phyloP scores from a whole-genome alignment of 78 protist genomes.

The Anaeramoeba flamelloides region DNA sequence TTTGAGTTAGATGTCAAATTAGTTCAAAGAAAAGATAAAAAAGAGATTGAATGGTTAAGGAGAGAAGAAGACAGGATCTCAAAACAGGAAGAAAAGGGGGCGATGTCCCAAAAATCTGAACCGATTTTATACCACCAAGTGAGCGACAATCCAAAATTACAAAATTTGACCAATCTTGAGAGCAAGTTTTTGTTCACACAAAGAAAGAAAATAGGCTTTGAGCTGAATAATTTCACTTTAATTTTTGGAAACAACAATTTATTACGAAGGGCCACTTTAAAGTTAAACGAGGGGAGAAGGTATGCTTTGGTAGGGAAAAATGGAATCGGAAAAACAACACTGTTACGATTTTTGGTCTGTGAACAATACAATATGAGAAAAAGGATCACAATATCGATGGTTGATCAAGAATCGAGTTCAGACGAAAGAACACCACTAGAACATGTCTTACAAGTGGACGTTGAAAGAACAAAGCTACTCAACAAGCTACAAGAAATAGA shows the following conservation, averaged over 20 bases:
- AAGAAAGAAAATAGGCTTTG: too few relatives aligned
- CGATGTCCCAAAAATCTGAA: too few relatives aligned
- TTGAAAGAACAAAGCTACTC: slow-evolving; percentile 45
- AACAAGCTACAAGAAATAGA: slow-evolving; percentile 29
- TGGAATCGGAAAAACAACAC: slow-evolving; percentile 77
- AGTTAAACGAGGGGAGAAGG: slow-evolving; percentile 36
- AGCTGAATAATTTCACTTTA: too few relatives aligned
- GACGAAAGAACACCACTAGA: slow-evolving; percentile 44
- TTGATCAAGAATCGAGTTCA: slow-evolving; percentile 66
- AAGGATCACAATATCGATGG: slow-evolving; percentile 46
- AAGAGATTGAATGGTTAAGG: too few relatives aligned
- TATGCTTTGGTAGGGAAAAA: slow-evolving; percentile 77
- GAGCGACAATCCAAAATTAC: too few relatives aligned
- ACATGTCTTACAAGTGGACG: slow-evolving; percentile 53
- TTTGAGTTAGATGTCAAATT: too few relatives aligned
- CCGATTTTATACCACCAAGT: too few relatives aligned
- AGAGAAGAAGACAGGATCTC: too few relatives aligned
- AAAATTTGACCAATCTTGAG: too few relatives aligned
- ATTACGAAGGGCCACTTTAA: slow-evolving; percentile 25
- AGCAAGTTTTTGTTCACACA: too few relatives aligned
- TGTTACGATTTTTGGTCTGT: slow-evolving; percentile 49
- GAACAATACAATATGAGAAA: slow-evolving; percentile 34
- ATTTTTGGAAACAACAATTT: slow-evolving; percentile 37
- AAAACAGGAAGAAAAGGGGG: too few relatives aligned
- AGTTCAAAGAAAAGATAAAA: too few relatives aligned